Conservation (phyloP, 805 yeast genomes). For the Starmerella geochares region DNA sequence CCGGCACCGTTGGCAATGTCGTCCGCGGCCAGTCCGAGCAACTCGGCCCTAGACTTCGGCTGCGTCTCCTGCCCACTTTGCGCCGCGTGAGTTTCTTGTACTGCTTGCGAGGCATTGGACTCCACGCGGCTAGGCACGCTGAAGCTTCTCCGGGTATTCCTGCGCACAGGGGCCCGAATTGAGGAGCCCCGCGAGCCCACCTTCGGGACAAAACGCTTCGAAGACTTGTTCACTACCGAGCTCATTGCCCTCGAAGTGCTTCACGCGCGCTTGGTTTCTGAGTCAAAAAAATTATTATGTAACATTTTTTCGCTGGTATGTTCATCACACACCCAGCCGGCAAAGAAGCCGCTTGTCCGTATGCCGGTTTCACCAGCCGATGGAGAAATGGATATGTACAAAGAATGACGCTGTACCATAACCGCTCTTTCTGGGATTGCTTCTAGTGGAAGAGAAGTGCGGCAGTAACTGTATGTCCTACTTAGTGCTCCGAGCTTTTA, state of each 20-base stretch:
- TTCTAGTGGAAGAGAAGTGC: too few species aligned
- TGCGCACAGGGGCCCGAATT: slow-evolving; percentile 20
- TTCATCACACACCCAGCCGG: too few species aligned
- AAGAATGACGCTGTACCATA: too few species aligned
- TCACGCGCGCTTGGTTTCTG: not conserved
- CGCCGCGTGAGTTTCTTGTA: not conserved
- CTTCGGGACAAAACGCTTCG: slow-evolving; percentile 30
- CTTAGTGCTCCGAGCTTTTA: too few species aligned
- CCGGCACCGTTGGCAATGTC: not conserved
- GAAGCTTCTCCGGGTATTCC: slow-evolving; percentile 23
- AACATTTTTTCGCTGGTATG: not conserved
- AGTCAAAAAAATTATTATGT: not conserved
- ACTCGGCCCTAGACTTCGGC: not conserved
- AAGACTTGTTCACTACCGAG: slow-evolving; percentile 32
- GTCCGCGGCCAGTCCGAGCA: not conserved
- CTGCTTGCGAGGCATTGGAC: not conserved
- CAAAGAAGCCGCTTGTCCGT: too few species aligned
- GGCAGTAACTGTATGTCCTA: too few species aligned
- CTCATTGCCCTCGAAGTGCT: slow-evolving; percentile 24
- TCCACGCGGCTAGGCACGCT: slow-evolving; percentile 14
- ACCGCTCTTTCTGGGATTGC: too few species aligned
- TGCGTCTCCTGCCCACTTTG: not conserved
- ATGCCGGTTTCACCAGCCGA: too few species aligned
- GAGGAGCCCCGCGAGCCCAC: slow-evolving; percentile 19
- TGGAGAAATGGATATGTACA: too few species aligned